phyloP scores from a whole-genome alignment of 345 rosid genomes.

The Carallia pectinifolia region DNA sequence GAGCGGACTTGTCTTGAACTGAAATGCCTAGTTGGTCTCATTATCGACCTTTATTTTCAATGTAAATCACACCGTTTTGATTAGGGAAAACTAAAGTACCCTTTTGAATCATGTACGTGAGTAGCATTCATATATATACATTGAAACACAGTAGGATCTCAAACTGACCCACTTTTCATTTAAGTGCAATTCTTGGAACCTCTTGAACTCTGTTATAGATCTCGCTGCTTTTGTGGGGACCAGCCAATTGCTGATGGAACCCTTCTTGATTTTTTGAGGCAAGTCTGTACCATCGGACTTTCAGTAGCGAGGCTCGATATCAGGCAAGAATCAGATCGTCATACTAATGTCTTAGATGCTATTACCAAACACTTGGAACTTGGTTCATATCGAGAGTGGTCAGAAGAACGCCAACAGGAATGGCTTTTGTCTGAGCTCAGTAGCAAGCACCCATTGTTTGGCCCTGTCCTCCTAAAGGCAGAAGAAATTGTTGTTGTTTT shows the following conservation, averaged over 20 bases:
- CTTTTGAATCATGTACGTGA: no score
- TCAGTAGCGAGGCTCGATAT: slow-evolving; percentile 89
- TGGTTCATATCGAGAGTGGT: slow-evolving; percentile 87
- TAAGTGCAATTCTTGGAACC: slow-evolving; percentile 79
- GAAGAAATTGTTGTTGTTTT: slow-evolving; percentile 89
- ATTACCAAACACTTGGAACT: slow-evolving; percentile 81
- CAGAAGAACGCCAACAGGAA: slow-evolving; percentile 77
- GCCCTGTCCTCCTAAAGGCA: slow-evolving; percentile 86
- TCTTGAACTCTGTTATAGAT: slow-evolving; percentile 88
- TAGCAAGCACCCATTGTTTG: slow-evolving; percentile 87
- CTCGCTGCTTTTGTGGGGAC: slow-evolving; percentile 90
- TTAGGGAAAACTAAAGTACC: no score
- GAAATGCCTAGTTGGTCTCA: no score
- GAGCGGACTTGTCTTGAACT: not conserved
- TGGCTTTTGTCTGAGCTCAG: slow-evolving; percentile 92
- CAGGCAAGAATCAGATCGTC: slow-evolving; percentile 96
- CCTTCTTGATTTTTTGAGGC: slow-evolving; percentile 95
- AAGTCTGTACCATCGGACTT: slow-evolving; percentile 92
- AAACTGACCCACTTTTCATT: no score
- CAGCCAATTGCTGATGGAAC: slow-evolving; percentile 90
- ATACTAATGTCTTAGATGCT: slow-evolving; percentile 91
- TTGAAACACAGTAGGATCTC: no score
- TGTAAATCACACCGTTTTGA: no score
- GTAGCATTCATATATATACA: no score
- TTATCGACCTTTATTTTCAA: no score